Evolutionary conservation across 257 asterid genomes (phyloP), one percentile per base, ranked within the genome.

Genomic region (Fraxinus cuspidata): DNA sequence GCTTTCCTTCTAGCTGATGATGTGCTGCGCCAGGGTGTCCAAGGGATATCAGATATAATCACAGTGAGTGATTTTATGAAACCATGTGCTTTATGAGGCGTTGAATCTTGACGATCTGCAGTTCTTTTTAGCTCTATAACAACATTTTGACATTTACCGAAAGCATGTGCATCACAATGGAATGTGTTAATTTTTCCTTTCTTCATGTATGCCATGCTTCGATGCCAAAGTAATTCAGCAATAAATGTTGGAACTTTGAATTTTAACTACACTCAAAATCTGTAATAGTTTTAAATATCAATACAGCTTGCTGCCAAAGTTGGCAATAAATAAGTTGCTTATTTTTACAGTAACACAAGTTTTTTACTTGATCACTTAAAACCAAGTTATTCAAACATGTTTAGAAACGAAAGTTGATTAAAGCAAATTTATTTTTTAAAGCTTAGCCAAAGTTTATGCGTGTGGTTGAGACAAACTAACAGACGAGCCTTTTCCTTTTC

Each of bases 1-100:
- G 99, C 99, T 81, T 96, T 96, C 85, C 96, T 93, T 86, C 88
- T 93, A 75, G 99, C 99, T 42, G 99, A 96, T 84, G 99, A 96
- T 77, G 99, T 96, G 66, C 88, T 96, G 75, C 96, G 97, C 64
- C 99, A 93, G 81, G 99, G 99, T 69, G 98, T 93, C 74, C 98
- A 96, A 86, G 99, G 99, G 82, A 93, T 96, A 81, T 90, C 99
- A 49, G 99, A 96, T 87, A 92, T 96, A 85, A 96, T 93, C 84
- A 92, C 97, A 0, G 99, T 96, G 78, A 82, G 90, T 78, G 27
- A 71, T 37, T 76, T 70, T 51, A 28, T 71, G 21, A 16, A 44
- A 47, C 29, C 49, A 0, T 40, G 18, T 5, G 31, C 68, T 47
- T 47, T 47, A 47, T 47, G n/a, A 47, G 51, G 51, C 12, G 18